Base-by-base conservation (phyloP, 805 yeast genomes). In the Suhomyces pyralidae region DNA sequence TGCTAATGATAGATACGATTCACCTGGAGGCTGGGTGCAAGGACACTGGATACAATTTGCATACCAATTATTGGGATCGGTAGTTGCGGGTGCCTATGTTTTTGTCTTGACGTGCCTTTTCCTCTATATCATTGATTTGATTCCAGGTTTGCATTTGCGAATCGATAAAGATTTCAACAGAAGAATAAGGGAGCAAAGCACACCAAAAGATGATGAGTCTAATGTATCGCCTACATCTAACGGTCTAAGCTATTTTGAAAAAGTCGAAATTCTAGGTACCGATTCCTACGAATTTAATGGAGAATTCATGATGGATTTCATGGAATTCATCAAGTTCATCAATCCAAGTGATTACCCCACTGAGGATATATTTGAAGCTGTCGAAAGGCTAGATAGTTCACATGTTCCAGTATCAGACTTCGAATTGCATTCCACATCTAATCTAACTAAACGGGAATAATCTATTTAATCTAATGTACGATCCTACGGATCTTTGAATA, bases 131-230 rank as follows among this genome's bases (percentile, higher is more conserved):
- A 68, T 75, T 53, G 78, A 75, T 55, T 51, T 62, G 12, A 60
- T 75, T 28, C 79, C 79, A 1, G 77, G 77, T 0, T 61, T 71
- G 46, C 77, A 75, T 55, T 64, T 75, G 47, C 59, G 79, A 47
- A 72, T 75, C 0, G 79, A 75, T 59, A 71, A 72, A 53, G 59
- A 62, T 25, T 75, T 65, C 58, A 74, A 74, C 55, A 58, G 63
- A 48, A 55, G 78, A 32, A 45, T 57, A 20, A 62, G 74, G 40
- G 34, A 45, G n/a, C 51, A 45, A n/a, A 50, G 45, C 2, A 28
- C 32, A 7, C 30, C 45, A 20, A 32, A 46, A 7, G 62, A 58
- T 22, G 45, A 57, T 17, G 63, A 58, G 30, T 48, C 61, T 7
- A 57, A 64, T 15, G 38, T 53, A 12, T 52, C 62, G 14, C 61